These are phyloP conservation scores for maize (Zea mays) DNA, from an alignment of 176 grass and related monocot genomes.

Conservation along the genomic window Zm-B73-REFERENCE-NAM-5.0 NC_050104.1:133994501-133995000, in stretches of 20 bases:
- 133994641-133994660: not conserved
- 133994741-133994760: not conserved
- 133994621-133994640: not conserved
- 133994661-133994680: not conserved
- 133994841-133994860: too few relatives aligned
- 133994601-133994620: conserved; percentile 5
- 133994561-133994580: conserved; percentile 69
- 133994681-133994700: not conserved
- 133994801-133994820: too few relatives aligned
- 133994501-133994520: conserved; percentile 56
- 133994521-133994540: conserved; percentile 91
- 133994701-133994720: not conserved
- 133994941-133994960: too few relatives aligned
- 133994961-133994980: too few relatives aligned
- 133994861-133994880: too few relatives aligned
- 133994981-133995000: too few relatives aligned
- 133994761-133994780: not conserved
- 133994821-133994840: too few relatives aligned
- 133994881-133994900: too few relatives aligned
- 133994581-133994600: conserved; percentile 30
- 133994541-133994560: conserved; percentile 97
- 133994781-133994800: too few relatives aligned
- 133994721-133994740: conserved; percentile 8
- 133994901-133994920: too few relatives aligned
- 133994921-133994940: too few relatives aligned